phyloP scores from a whole-genome alignment of 1,284 basidiomycete genomes.

The Apiotrichum gamsii region DNA sequence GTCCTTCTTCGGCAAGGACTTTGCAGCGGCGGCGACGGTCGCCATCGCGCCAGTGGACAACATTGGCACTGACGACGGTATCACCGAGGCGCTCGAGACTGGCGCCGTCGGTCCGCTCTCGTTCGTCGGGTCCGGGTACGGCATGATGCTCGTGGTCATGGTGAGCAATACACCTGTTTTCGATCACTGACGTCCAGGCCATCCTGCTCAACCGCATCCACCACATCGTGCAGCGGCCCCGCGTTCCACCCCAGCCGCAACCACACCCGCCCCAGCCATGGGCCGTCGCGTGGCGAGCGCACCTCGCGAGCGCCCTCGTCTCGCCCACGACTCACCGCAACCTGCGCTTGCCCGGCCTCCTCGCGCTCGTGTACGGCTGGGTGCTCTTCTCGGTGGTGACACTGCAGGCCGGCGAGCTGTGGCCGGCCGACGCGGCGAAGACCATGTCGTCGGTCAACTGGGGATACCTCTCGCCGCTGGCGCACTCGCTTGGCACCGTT shows the following conservation, averaged over 20 bases:
- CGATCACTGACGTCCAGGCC: slow-evolving; percentile 20
- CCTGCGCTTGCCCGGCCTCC: slow-evolving; percentile 38
- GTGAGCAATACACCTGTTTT: slow-evolving; percentile 17
- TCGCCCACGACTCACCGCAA: slow-evolving; percentile 23
- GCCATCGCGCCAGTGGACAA: not conserved
- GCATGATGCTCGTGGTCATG: slow-evolving; percentile 38
- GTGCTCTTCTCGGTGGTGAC: slow-evolving; percentile 36
- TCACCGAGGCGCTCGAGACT: slow-evolving; percentile 27
- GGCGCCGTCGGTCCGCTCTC: slow-evolving; percentile 33
- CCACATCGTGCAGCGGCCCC: slow-evolving; percentile 40
- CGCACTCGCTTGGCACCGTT: not conserved
- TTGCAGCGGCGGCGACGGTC: not conserved
- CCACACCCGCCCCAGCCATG: slow-evolving; percentile 20
- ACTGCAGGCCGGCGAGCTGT: slow-evolving; percentile 36
- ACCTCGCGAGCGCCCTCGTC: slow-evolving; percentile 20
- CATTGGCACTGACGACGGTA: slow-evolving; percentile 58
- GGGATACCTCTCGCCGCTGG: not conserved
- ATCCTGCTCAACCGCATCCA: slow-evolving; percentile 45
- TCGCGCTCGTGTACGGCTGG: slow-evolving; percentile 35
- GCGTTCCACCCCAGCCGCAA: slow-evolving; percentile 24
- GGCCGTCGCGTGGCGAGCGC: slow-evolving; percentile 1
- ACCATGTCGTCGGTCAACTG: not conserved
- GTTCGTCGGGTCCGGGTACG: slow-evolving; percentile 41
- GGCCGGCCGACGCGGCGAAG: slow-evolving; percentile 17
- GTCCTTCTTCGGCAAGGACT: not conserved